phyloP scores from a whole-genome alignment of 78 protist genomes.

The Emiliania huxleyi region DNA sequence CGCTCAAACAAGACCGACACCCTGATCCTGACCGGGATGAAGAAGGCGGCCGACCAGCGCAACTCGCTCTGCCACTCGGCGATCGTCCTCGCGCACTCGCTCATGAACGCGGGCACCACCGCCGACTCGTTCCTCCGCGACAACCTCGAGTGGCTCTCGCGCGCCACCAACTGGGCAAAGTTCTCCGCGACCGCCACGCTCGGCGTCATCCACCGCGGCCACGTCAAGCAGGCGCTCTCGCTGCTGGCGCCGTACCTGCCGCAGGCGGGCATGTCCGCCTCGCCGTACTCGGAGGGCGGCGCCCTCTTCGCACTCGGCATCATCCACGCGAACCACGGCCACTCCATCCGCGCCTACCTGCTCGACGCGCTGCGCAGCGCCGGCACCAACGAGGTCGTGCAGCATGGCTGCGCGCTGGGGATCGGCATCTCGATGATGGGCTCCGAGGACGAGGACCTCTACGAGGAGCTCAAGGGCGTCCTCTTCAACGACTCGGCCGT shows the following conservation, averaged over 20 bases:
- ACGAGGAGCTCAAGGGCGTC: constrained; percentile 70
- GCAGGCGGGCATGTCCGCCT: background rate
- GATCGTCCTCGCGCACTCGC: constrained; percentile 80
- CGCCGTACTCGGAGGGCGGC: constrained; percentile 92
- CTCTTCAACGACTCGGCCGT: constrained; percentile 82
- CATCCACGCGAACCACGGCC: constrained; percentile 94
- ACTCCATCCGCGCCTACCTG: constrained; percentile 7
- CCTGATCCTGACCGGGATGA: constrained; percentile 74
- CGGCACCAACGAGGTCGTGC: constrained; percentile 62
- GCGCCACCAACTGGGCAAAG: constrained; percentile 91
- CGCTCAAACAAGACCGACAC: constrained; percentile 81
- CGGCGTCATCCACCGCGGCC: constrained; percentile 71
- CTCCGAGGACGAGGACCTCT: constrained; percentile 62
- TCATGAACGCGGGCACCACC: constrained; percentile 97
- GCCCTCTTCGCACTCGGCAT: constrained; percentile 96
- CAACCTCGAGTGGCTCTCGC: constrained; percentile 92
- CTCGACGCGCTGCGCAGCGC: constrained; percentile 27
- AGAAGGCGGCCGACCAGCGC: constrained; percentile 53
- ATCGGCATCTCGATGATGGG: constrained; percentile 94
- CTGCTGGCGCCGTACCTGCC: constrained; percentile 87
- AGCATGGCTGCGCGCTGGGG: constrained; percentile 97
- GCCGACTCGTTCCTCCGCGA: constrained; percentile 90
- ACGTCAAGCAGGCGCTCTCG: constrained; percentile 48
- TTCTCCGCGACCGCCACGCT: constrained; percentile 35
- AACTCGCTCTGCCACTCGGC: constrained; percentile 76